Base-by-base conservation (phyloP, 306 rosid species). In the Leucaena leucocephala region DNA sequence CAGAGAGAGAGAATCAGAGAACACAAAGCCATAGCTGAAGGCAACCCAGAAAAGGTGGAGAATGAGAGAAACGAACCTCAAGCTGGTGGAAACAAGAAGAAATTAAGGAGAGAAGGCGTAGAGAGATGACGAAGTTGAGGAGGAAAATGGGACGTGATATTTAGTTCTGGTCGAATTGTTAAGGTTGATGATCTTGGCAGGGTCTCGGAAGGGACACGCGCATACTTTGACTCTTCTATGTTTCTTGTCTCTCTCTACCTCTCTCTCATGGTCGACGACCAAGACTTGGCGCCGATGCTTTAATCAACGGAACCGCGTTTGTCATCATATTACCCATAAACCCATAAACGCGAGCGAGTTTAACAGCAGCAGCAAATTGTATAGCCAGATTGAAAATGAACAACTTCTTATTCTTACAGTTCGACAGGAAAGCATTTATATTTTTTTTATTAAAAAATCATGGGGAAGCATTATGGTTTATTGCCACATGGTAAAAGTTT, bases 21-120 rank as follows among this genome's bases (percentile, higher is more conserved):
- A 22, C 52, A 46, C 44, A 72, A 14, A 80, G 81, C 88, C 87
- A 82, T 77, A 76, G 75, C 6, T 27, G 42, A 48, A 3, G 43
- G 2, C 21, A 21, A 42, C 35, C 8, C 3, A 68, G 22, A n/a
- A 35, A 12, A 15, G n/a, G 34, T 15, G 2, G 46, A 2, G 19
- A 6, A 36, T 3, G 50, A 38, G 75, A 39, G 64, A 77, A 79
- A 62, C 68, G 49, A 68, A 85, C 84, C 89, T 85, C 64, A 64
- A n/a, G 40, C 15, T 40, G 72, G 8, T 9, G 34, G 4, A 8
- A 65, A 39, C 71, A 17, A n/a, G 48, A 38, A 8, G 27, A 13
- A 49, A 49, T 49, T 1, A 49, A 52, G 58, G 58, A 59, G 43
- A 33, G n/a, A 33, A 12, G 8, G 50, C 8, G 3, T 3, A 48